phyloP scores from a whole-genome alignment of 2,329 filamentous ascomycete genomes.

The Penicillium sp. region DNA sequence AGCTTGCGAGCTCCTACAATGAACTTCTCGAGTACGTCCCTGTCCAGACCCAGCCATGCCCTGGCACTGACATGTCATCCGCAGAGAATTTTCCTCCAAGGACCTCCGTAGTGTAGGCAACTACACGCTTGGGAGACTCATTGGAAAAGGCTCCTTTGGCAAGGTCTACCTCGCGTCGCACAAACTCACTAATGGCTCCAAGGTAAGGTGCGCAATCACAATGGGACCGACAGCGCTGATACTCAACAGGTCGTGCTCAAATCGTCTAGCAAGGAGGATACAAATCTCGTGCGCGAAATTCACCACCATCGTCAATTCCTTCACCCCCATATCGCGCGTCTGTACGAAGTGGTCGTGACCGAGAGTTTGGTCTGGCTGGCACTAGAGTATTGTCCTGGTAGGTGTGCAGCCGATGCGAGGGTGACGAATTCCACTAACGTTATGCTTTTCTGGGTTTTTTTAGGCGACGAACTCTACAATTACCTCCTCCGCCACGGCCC shows the following conservation, averaged over 20 bases:
- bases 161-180: slow-evolving; percentile 96
- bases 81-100: slow-evolving; percentile 87
- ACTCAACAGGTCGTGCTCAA: slow-evolving; percentile 84
- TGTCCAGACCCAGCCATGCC: slow-evolving; percentile 1
- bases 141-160: slow-evolving; percentile 97
- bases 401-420: neutral
- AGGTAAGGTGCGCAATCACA: slow-evolving; percentile 57
- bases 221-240: slow-evolving; percentile 7
- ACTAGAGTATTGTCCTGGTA: slow-evolving; percentile 92
- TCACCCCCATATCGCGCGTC: slow-evolving; percentile 91
- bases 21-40: slow-evolving; percentile 81
- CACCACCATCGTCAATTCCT: slow-evolving; percentile 98
- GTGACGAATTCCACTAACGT: neutral
- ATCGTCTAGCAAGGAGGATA: slow-evolving; percentile 92
- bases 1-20: slow-evolving; percentile 97
- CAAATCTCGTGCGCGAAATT: slow-evolving; percentile 94
- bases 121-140: slow-evolving; percentile 85
- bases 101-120: slow-evolving; percentile 93
- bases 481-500: slow-evolving; percentile 86
- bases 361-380: slow-evolving; percentile 95
- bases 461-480: slow-evolving; percentile 95
- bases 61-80: slow-evolving; percentile 12
- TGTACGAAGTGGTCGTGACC: slow-evolving; percentile 98
- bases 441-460: slow-evolving; percentile 52
- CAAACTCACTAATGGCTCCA: slow-evolving; percentile 97